Conservation (phyloP, 768 basidiomycete species). For the Tricholoma saponaceum region DNA sequence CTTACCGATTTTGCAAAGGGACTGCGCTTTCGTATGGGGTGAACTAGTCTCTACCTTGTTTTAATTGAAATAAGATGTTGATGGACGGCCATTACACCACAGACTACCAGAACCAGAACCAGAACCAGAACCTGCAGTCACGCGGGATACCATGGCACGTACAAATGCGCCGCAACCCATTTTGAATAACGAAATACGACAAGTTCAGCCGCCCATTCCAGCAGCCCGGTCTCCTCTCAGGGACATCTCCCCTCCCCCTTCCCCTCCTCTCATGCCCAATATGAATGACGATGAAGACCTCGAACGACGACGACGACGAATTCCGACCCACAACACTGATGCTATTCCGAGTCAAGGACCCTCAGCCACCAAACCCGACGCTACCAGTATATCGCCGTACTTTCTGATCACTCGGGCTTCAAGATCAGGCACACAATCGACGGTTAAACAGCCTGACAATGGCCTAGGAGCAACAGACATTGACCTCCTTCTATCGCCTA, state of each 20-base stretch:
- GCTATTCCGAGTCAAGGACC: neutral
- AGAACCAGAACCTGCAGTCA: slow-evolving; percentile 5
- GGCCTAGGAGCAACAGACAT: slow-evolving; percentile 6
- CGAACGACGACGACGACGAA: slow-evolving; percentile 32
- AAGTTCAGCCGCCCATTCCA: slow-evolving; percentile 11
- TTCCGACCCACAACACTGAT: slow-evolving; percentile 20
- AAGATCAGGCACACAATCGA: neutral
- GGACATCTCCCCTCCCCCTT: slow-evolving; percentile 34
- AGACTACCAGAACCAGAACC: slow-evolving; percentile 22
- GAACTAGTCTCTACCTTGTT: slow-evolving; percentile 18
- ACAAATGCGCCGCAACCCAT: slow-evolving; percentile 1
- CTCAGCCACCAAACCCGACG: neutral
- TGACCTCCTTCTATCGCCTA: slow-evolving; percentile 16
- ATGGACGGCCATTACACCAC: slow-evolving; percentile 10
- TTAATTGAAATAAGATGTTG: slow-evolving; percentile 1
- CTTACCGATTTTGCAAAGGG: slow-evolving; percentile 56
- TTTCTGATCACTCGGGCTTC: neutral
- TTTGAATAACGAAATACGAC: slow-evolving; percentile 8
- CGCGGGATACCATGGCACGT: slow-evolving; percentile 2
- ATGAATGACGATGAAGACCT: slow-evolving; percentile 36
- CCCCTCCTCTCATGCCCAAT: slow-evolving; percentile 16
- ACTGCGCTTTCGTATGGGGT: slow-evolving; percentile 69
- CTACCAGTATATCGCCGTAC: neutral
- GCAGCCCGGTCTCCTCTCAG: slow-evolving; percentile 31
- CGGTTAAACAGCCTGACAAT: neutral